Evolutionary conservation across 805 yeast genomes (phyloP).

Genomic region (Groenewaldozyma salmanticensis): DNA sequence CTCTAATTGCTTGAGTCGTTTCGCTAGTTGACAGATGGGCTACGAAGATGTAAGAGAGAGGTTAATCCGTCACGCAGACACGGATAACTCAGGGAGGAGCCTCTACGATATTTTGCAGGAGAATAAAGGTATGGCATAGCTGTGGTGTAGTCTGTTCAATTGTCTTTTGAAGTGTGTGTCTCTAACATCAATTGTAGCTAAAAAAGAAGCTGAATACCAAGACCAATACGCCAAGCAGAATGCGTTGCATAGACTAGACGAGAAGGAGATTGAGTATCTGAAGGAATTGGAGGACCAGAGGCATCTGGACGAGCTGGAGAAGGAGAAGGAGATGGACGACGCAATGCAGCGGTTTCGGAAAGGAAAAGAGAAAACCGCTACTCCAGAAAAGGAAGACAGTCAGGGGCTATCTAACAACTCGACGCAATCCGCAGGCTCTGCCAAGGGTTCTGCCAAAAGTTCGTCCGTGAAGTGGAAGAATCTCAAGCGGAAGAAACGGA

Average conservation of each 20-base stretch:
- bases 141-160: neutral
- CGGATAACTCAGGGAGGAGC: neutral
- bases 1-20: too few species aligned
- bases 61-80: neutral
- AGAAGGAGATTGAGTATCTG: constrained; percentile 8
- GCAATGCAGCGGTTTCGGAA: constrained; percentile 1
- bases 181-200: constrained; percentile 4
- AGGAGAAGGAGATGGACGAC: constrained; percentile 4
- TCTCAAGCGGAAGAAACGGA: neutral
- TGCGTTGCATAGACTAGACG: constrained; percentile 7
- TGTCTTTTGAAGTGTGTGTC: neutral
- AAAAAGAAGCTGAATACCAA: constrained; percentile 10
- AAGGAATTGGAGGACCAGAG: constrained; percentile 2
- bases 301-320: constrained; percentile 3
- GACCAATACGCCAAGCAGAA: constrained; percentile 6
- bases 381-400: neutral
- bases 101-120: constrained; percentile 8
- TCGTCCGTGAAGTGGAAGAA: neutral
- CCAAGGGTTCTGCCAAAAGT: neutral
- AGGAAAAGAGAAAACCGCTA: neutral
- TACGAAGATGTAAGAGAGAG: neutral
- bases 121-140: constrained; percentile 7
- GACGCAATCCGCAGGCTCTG: too few species aligned
- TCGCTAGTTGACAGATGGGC: too few species aligned
- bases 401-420: too few species aligned